A percentile compares a stretch with the other conserved stretches of the same genome.
Conservation (phyloP, 805 yeast genomes). For the Metahyphopichia silvanorum region DNA sequence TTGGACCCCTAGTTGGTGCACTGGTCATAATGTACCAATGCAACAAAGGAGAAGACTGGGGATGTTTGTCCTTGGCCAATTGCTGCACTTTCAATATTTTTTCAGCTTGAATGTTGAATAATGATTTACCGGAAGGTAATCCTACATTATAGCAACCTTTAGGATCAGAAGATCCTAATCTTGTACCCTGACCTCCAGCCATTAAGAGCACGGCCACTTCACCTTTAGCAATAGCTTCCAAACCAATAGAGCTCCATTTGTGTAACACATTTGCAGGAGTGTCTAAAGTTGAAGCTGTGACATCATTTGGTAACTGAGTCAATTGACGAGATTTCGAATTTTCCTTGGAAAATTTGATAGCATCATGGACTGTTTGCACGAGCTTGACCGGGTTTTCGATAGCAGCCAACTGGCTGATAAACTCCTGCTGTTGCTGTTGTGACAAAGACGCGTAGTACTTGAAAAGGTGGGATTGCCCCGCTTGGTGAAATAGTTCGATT, state of each 20-base stretch:
- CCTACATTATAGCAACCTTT: conserved; percentile 92
- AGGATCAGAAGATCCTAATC: conserved; percentile 86
- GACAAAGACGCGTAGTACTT: conserved; percentile 41
- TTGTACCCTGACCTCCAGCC: conserved; percentile 99
- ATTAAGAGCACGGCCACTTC: conserved; percentile 86
- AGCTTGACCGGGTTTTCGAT: conserved; percentile 41
- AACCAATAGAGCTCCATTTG: conserved; percentile 53
- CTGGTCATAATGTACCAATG: conserved; percentile 97
- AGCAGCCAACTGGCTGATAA: conserved; percentile 39
- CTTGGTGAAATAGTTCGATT: conserved; percentile 33
- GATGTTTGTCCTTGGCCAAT: conserved; percentile 40
- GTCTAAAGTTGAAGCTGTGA: conserved; percentile 50
- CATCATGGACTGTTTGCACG: conserved; percentile 41
- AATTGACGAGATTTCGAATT: conserved; percentile 21
- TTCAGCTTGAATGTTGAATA: conserved; percentile 93
- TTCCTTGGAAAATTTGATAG: conserved; percentile 38
- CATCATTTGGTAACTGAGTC: conserved; percentile 47
- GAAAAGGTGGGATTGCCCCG: conserved; percentile 55
- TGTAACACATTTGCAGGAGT: conserved; percentile 24
- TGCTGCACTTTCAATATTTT: conserved; percentile 63
- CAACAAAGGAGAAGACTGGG: conserved; percentile 32
- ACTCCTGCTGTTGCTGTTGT: conserved; percentile 27
- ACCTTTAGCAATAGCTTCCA: conserved; percentile 61
- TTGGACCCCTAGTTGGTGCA: conserved; percentile 73
- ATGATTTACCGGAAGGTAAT: conserved; percentile 76